These are phyloP conservation scores for Pisolithus microcarpus DNA, from an alignment of 768 basidiomycete genomes.

Conservation along the genomic window DNA sequence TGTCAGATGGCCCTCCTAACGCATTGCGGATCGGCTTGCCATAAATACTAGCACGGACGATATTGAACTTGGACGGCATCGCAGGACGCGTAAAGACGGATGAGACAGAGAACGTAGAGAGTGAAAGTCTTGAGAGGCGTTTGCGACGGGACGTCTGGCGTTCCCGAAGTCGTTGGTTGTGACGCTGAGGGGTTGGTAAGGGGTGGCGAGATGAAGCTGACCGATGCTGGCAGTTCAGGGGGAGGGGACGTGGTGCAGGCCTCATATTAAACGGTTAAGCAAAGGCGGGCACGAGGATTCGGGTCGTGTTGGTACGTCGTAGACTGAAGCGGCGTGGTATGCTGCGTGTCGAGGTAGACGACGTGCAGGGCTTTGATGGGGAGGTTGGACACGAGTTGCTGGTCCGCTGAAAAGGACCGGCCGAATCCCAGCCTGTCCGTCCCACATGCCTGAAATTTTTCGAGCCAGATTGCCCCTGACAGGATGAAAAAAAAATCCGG, in stretches of 20 bases:
- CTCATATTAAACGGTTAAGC: constrained; percentile 23
- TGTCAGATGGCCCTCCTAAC: constrained; percentile 3
- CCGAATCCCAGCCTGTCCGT: constrained; percentile 15
- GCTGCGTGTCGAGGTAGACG: constrained; percentile 16
- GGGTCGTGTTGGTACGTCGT: constrained; percentile 14
- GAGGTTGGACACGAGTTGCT: constrained; percentile 18
- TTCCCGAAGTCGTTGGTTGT: constrained; percentile 12
- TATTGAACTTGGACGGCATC: constrained; percentile 71
- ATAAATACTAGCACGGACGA: constrained; percentile 60
- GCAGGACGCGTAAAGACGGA: constrained; percentile 29
- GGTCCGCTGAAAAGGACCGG: constrained; percentile 21
- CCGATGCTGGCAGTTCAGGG: constrained; percentile 21
- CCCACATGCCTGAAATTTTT: constrained; percentile 12
- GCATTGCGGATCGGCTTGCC: constrained; percentile 33
- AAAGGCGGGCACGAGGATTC: constrained; percentile 22
- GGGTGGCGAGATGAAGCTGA: constrained; percentile 10
- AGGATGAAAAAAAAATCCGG: constrained; percentile 1
- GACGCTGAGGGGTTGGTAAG: constrained; percentile 12
- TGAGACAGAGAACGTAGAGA: constrained; percentile 22
- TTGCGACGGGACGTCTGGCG: constrained; percentile 29
- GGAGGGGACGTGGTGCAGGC: constrained; percentile 14
- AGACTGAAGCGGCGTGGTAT: constrained; percentile 24
- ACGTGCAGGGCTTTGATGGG: constrained; percentile 10
- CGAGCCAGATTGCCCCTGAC: constrained; percentile 2
- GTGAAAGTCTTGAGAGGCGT: constrained; percentile 13